Conservation (phyloP, 2,329 filamentous ascomycete species). For the Pseudocercospora cruenta region DNA sequence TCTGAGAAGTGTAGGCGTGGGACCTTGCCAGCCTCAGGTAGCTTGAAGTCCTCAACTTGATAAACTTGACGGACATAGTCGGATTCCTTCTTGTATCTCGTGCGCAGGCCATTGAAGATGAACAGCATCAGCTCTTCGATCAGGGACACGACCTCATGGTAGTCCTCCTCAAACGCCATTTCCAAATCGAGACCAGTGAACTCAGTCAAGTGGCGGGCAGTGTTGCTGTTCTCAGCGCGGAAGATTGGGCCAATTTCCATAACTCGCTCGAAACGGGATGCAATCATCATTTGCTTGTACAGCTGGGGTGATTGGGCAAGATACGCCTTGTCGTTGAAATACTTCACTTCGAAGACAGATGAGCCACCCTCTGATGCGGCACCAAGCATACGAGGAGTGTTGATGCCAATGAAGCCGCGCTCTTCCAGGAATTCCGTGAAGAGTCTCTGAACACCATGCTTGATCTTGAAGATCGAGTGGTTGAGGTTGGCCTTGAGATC, state of each 20-base stretch:
- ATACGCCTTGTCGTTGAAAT: slow-evolving; percentile 83
- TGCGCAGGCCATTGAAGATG: slow-evolving; percentile 76
- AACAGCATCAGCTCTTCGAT: slow-evolving; percentile 74
- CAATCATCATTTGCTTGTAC: slow-evolving; percentile 86
- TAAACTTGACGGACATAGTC: slow-evolving; percentile 73
- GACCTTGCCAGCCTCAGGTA: slow-evolving; percentile 74
- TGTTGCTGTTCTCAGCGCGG: slow-evolving; percentile 84
- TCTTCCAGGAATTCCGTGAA: slow-evolving; percentile 79
- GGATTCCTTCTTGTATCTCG: slow-evolving; percentile 71
- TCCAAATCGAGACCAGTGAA: slow-evolving; percentile 89
- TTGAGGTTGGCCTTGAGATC: slow-evolving; percentile 90
- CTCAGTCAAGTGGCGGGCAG: slow-evolving; percentile 82
- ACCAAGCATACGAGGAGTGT: slow-evolving; percentile 86
- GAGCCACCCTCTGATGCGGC: slow-evolving; percentile 90
- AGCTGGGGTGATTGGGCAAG: slow-evolving; percentile 82
- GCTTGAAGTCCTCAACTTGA: slow-evolving; percentile 75
- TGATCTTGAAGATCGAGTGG: slow-evolving; percentile 79
- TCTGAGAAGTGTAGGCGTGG: slow-evolving; percentile 78
- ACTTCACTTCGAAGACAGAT: slow-evolving; percentile 87
- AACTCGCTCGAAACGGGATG: slow-evolving; percentile 75
- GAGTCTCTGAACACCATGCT: slow-evolving; percentile 66
- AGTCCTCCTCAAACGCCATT: slow-evolving; percentile 82
- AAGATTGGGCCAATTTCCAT: slow-evolving; percentile 81
- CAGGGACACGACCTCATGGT: slow-evolving; percentile 73
- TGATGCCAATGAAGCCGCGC: slow-evolving; percentile 78